phyloP scores from a whole-genome alignment of 2,329 filamentous ascomycete species.

The Monosporascus sp. region DNA sequence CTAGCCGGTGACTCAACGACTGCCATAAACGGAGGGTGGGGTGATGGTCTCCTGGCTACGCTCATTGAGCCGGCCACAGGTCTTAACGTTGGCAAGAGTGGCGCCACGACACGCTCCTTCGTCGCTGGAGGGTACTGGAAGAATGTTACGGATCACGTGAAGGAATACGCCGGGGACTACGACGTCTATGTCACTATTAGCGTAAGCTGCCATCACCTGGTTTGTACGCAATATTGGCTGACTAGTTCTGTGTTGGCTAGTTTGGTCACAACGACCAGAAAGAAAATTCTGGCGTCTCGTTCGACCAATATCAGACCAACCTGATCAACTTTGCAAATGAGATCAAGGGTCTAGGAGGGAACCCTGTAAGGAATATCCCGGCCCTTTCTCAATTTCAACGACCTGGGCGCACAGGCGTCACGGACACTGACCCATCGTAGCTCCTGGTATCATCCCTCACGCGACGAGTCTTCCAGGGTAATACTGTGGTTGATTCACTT shows the following conservation, averaged over 20 bases:
- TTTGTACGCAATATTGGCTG: not conserved
- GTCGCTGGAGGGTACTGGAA: slow-evolving; percentile 47
- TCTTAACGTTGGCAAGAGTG: slow-evolving; percentile 51
- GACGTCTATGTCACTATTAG: slow-evolving; percentile 51
- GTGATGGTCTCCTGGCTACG: slow-evolving; percentile 51
- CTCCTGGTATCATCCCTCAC: slow-evolving; percentile 52
- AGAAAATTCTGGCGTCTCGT: slow-evolving; percentile 36
- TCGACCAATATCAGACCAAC: slow-evolving; percentile 45
- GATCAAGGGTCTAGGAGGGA: slow-evolving; percentile 36
- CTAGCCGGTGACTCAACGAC: slow-evolving; percentile 47
- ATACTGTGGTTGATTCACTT: slow-evolving; percentile 42
- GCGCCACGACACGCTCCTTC: slow-evolving; percentile 52
- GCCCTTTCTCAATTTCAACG: not conserved
- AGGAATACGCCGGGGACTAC: slow-evolving; percentile 31
- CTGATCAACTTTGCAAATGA: slow-evolving; percentile 42
- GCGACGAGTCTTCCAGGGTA: slow-evolving; percentile 36
- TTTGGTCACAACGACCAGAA: slow-evolving; percentile 63
- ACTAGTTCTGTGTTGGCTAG: slow-evolving; percentile 24
- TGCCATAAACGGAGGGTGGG: slow-evolving; percentile 47
- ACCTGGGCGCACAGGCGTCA: no score
- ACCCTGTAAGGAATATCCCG: slow-evolving; percentile 29
- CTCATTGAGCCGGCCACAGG: slow-evolving; percentile 44
- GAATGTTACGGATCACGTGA: slow-evolving; percentile 38
- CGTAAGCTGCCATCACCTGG: slow-evolving; percentile 18
- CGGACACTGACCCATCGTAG: not conserved